Base-by-base conservation (phyloP, 116 monocot genomes). In the Cymodocea nodosa region DNA sequence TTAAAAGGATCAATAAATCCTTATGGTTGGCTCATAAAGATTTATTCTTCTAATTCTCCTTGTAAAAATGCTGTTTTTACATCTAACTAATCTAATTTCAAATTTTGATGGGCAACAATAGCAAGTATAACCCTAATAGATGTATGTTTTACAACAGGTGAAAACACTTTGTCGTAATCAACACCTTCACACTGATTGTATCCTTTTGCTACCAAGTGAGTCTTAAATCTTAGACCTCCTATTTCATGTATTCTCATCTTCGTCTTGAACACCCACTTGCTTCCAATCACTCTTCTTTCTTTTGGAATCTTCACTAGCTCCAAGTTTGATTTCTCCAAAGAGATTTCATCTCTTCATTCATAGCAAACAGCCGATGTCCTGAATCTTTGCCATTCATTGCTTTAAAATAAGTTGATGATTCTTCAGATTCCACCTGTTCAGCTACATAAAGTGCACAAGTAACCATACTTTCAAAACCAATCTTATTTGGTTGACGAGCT, bases 341-440 rank as follows among this genome's bases (percentile, higher is more conserved):
- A 63, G 71, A 63, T 22, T 71, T 36, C 4, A 71, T 64, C 44
- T 53, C 63, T 55, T 64, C 36, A 15, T 34, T 13, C 57, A 73
- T 65, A 34, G 48, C 59, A 3, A 44, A 44, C 44, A 44, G 6
- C 44, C 11, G 5, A 1, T 44, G 44, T 44, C 6, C 4, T 44
- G 44, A 44, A 3, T 44, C 44, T 44, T 44, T 44, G 6, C 11
- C 5, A 4, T 44, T 44, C 44, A 44, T 44, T 2, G 44, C 44
- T 44, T 44, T 4, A 44, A 6, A 44, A 44, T 44, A 44, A 4
- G 44, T 44, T 44, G 44, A 44, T 44, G 44, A 4, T 8, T 44
- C 44, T 44, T 6, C 44, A 44, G 11, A 44, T 4, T 44, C 44
- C 11, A 44, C 44, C 44, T 44, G 44, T 44, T 44, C 44, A 44